These are phyloP conservation scores for Stramenopiles sp. DNA, from an alignment of 352 stramenopile species.

Conservation along the genomic window DNA sequence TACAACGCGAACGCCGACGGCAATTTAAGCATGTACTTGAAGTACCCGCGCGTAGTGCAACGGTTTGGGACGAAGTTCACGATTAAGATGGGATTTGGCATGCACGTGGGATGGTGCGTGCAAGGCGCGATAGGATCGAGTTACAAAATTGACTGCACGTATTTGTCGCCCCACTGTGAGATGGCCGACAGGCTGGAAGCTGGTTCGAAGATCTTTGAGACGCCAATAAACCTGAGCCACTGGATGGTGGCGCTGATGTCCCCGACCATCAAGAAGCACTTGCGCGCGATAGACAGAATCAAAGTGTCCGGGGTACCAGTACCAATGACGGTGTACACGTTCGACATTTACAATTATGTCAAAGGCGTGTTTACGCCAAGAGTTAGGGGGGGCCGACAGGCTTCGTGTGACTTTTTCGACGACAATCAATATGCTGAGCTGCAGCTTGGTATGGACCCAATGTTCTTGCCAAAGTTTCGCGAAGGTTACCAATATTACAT, in stretches of 20 bases:
- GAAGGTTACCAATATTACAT: background rate
- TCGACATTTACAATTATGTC: slow-evolving; percentile 54
- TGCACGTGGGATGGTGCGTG: slow-evolving; percentile 86
- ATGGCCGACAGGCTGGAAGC: slow-evolving; percentile 76
- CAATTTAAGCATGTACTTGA: slow-evolving; percentile 42
- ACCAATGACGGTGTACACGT: slow-evolving; percentile 56
- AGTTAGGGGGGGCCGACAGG: slow-evolving; percentile 19
- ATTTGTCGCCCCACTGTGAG: slow-evolving; percentile 82
- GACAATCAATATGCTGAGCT: background rate
- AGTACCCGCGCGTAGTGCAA: slow-evolving; percentile 43
- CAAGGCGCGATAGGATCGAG: slow-evolving; percentile 82
- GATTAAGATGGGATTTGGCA: slow-evolving; percentile 77
- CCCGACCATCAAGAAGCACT: slow-evolving; percentile 38
- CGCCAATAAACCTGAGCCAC: slow-evolving; percentile 54
- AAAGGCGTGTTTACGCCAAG: slow-evolving; percentile 45
- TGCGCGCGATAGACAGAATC: slow-evolving; percentile 58
- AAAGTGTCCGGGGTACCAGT: slow-evolving; percentile 40
- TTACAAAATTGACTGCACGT: slow-evolving; percentile 89
- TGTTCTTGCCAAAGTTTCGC: background rate
- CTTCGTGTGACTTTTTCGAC: background rate
- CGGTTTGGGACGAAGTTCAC: slow-evolving; percentile 50
- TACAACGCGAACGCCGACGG: slow-evolving; percentile 54
- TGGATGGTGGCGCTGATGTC: slow-evolving; percentile 49
- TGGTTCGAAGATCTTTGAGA: slow-evolving; percentile 71
- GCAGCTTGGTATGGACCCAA: background rate